Conservation (phyloP, 2,329 filamentous ascomycete genomes). For the Colletotrichum endophyticum region DNA sequence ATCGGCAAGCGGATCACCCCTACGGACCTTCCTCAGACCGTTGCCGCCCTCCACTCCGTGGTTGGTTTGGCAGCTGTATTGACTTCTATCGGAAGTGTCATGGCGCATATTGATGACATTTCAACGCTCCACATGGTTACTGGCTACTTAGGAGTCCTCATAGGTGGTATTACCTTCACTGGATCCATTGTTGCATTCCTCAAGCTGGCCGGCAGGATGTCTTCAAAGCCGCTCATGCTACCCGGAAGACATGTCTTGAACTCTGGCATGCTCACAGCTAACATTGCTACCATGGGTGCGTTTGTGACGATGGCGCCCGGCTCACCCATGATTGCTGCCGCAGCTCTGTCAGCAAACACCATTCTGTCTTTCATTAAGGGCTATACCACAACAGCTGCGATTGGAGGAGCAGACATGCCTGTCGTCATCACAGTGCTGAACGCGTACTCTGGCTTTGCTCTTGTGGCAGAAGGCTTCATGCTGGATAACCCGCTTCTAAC, state of each 20-base stretch:
- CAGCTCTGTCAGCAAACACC: conserved; percentile 78
- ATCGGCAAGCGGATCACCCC: conserved; percentile 89
- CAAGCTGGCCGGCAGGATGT: conserved; percentile 84
- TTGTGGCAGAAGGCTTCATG: conserved; percentile 93
- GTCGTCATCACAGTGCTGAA: conserved; percentile 91
- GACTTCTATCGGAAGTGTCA: conserved; percentile 86
- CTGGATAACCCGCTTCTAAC: conserved; percentile 85
- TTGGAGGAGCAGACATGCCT: conserved; percentile 93
- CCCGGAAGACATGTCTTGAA: conserved; percentile 81
- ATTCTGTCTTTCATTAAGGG: conserved; percentile 83
- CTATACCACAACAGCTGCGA: conserved; percentile 85
- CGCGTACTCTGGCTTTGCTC: conserved; percentile 87
- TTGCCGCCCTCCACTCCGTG: conserved; percentile 87
- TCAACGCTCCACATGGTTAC: conserved; percentile 84
- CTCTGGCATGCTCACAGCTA: conserved; percentile 73
- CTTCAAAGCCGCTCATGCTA: conserved; percentile 74
- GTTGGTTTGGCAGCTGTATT: conserved; percentile 88
- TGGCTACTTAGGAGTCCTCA: conserved; percentile 84
- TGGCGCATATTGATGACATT: conserved; percentile 58
- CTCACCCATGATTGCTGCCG: conserved; percentile 78
- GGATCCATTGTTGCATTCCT: conserved; percentile 89
- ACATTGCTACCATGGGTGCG: conserved; percentile 82
- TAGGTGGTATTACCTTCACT: conserved; percentile 88
- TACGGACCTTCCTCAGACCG: conserved; percentile 86
- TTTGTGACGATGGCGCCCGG: conserved; percentile 85